Base-by-base conservation (phyloP, 805 yeast species). In the Barnettozyma populi region DNA sequence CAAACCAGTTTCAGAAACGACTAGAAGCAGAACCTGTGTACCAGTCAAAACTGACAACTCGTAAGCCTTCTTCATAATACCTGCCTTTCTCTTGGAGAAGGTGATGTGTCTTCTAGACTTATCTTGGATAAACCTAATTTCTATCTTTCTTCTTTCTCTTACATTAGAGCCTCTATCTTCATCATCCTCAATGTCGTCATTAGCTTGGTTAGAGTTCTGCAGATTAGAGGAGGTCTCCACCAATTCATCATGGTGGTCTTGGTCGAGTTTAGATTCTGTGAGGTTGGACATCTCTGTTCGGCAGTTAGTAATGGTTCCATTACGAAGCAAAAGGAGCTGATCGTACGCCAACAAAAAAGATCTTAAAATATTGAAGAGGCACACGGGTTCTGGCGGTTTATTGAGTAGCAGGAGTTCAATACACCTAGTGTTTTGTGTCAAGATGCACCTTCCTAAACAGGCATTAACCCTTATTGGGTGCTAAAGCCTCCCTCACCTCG, bases 31-130 rank as follows among this genome's bases (percentile, higher is more conserved):
- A 25, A 94, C 98, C 69, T 94, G 99, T 29, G 99, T 94, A 49
- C 99, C 99, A 13, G 99, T 94, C 59, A 94, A 77, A 45, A 94
- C 98, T 19, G 96, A 86, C 55, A 94, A 76, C 67, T 94, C 99
- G 70, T 92, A 94, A n/a, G 99, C 99, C 73, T 94, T 94, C 73
- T 94, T 94, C 99, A 94, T 94, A 62, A 94, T 92, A 59, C 99
- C 99, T 41, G 97, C 98, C 71, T 92, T 92, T 71, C 99, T 86
- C 73, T 94, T 94, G 46, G 97, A 89, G 63, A 94, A 94, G 27
- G 99, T 94, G 60, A 94, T 95, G 70, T 94, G 99, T 63, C 99
- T 87, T 67, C 99, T 82, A 19, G 96, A 88, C 72, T 94, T 94
- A 69, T 94, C 97, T 72, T 92, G 96, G 62, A 94, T 94, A 64